Base-by-base conservation (phyloP, 1,284 basidiomycete species). In the Ganoderma meredithae region DNA sequence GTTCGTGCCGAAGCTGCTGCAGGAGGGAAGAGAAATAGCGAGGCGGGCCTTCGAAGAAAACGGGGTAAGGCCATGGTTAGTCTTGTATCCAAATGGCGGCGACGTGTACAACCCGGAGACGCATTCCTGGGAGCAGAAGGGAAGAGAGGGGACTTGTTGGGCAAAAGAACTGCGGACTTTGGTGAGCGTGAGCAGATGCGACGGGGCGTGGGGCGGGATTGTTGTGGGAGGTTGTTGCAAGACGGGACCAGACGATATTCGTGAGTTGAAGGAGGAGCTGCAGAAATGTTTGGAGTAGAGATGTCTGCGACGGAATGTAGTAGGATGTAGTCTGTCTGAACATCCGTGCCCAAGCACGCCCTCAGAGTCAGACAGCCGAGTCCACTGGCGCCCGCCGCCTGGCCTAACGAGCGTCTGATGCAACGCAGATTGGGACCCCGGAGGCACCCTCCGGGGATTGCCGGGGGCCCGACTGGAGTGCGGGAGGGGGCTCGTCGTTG, bases 151-250 rank as follows among this genome's bases (percentile, higher is more conserved):
- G 69, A 66, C 12, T 53, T 66, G 59, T 71, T 90, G 90, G 90
- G 86, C 84, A 13, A 73, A 78, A 43, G 71, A 78, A 19, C 70
- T 92, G 0, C 73, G 70, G 0, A 64, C 68, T 0, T 69, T 83
- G 4, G 77, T 84, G 0, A 62, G 5, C 0, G 75, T 13, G 63
- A 73, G 33, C 72, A 70, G 17, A 70, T 44, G 65, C 66, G 60
- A 27, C 60, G 69, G 19, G 53, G 74, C 52, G 5, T 94, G 91
- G 89, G 79, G 74, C 13, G 87, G 87, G 0, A 70, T 91, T 2
- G 75, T 94, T 9, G 81, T 90, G 0, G 93, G 93, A 1, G 93
- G 93, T 1, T 94, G 93, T 75, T 95, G 93, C 76, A 88, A 98
- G 82, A 75, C 97, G 88, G 53, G 95, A 93, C 88, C 89, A 9